Conservation (phyloP, 2,329 filamentous ascomycete genomes). For the Hyphodiscus sp. region DNA sequence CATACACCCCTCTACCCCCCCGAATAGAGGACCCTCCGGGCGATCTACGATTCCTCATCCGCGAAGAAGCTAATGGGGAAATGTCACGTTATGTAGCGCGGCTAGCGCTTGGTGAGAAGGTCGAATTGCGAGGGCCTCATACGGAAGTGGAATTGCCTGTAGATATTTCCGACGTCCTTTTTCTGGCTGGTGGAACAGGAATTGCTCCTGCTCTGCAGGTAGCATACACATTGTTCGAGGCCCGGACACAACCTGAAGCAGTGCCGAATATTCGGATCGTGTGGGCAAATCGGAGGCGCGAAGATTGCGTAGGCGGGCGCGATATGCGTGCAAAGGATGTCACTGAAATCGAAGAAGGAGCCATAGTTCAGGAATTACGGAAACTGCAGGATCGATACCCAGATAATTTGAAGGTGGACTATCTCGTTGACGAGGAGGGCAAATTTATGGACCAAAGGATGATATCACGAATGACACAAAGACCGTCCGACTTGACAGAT, state of each 20-base stretch:
- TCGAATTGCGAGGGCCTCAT: slow-evolving; percentile 76
- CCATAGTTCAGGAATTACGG: slow-evolving; percentile 57
- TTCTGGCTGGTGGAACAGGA: slow-evolving; percentile 87
- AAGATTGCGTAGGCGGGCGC: slow-evolving; percentile 58
- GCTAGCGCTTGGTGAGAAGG: slow-evolving; percentile 51
- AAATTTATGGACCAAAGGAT: slow-evolving; percentile 52
- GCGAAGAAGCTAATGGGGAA: slow-evolving; percentile 73
- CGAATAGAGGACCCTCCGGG: slow-evolving; percentile 29
- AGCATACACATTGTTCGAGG: slow-evolving; percentile 53
- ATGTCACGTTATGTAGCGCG: slow-evolving; percentile 75
- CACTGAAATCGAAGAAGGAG: slow-evolving; percentile 25
- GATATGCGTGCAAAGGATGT: slow-evolving; percentile 35
- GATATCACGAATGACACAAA: slow-evolving; percentile 35
- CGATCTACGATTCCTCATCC: slow-evolving; percentile 66
- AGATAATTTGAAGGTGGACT: slow-evolving; percentile 56
- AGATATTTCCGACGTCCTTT: slow-evolving; percentile 55
- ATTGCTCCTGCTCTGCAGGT: slow-evolving; percentile 85
- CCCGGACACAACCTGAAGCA: slow-evolving; percentile 27
- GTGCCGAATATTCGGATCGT: slow-evolving; percentile 58
- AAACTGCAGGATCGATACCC: slow-evolving; percentile 53
- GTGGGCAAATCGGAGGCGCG: slow-evolving; percentile 68
- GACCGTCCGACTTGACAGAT: slow-evolving; percentile 1
- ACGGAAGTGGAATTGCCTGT: slow-evolving; percentile 57
- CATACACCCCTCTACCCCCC: slow-evolving; percentile 82
- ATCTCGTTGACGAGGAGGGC: slow-evolving; percentile 78